These are phyloP conservation scores for Endocalyx cinctus DNA, from an alignment of 2,329 filamentous ascomycete species.

Conservation along the genomic window DNA sequence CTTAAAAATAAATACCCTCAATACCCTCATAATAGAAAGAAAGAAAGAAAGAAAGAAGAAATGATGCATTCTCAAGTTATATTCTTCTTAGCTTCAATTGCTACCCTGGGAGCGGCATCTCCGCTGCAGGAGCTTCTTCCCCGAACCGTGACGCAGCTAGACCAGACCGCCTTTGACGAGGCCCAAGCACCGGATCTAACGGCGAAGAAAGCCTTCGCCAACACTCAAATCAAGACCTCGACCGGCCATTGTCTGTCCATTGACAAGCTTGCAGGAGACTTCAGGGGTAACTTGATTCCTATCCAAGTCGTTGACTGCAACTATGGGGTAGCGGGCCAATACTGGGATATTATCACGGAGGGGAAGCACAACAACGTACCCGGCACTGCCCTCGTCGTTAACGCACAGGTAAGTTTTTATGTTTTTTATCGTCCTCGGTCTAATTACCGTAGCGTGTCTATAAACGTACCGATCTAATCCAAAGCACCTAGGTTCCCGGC, in stretches of 20 bases:
- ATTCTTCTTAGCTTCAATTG: too few relatives aligned
- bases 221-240: constrained; percentile 35
- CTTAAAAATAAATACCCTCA: too few relatives aligned
- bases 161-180: constrained; percentile 35
- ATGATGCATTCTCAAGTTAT: too few relatives aligned
- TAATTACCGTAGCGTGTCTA: too few relatives aligned
- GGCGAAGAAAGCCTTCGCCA: constrained; percentile 36
- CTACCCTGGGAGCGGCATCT: too few relatives aligned
- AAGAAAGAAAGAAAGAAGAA: too few relatives aligned
- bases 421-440: too few relatives aligned
- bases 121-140: constrained; percentile 3
- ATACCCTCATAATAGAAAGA: too few relatives aligned
- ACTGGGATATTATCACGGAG: constrained; percentile 39
- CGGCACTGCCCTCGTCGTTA: constrained; percentile 48
- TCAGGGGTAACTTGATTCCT: constrained; percentile 39
- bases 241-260: constrained; percentile 38
- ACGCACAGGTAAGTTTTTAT: constrained; percentile 40
- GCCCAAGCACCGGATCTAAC: constrained; percentile 37
- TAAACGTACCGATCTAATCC: too few relatives aligned
- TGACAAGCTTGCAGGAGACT: constrained; percentile 39
- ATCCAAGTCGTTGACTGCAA: constrained; percentile 37
- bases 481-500: too few relatives aligned
- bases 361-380: constrained; percentile 47
- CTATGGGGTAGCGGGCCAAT: constrained; percentile 34
- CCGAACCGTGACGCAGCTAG: constrained; percentile 28